Evolutionary conservation across 202 grass and related monocot species (phyloP).

Genomic region (Thinopyrum obtusiflorum): DNA sequence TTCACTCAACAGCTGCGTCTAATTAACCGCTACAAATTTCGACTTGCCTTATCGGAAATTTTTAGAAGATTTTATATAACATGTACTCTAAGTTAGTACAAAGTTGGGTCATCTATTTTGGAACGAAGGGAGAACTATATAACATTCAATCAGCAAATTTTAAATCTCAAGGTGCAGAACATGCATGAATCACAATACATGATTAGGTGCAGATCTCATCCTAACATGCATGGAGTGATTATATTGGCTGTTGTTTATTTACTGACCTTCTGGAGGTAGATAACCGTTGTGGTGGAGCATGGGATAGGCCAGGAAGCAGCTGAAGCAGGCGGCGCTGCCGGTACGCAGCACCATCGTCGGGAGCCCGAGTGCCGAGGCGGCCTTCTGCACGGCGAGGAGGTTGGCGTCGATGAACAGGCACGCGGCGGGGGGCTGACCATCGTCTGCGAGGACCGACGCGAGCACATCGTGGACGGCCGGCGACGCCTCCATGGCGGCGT

Average conservation of each 20-base stretch:
- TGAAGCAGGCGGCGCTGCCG: slow-evolving; percentile 33
- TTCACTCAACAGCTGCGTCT: too few species aligned
- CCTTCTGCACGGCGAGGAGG: slow-evolving; percentile 24
- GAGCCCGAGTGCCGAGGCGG: slow-evolving; percentile 29
- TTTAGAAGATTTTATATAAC: background rate
- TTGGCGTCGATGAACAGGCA: slow-evolving; percentile 48
- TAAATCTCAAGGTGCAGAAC: background rate
- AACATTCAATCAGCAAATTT: background rate
- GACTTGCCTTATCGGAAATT: too few species aligned
- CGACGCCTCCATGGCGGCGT: slow-evolving; percentile 36
- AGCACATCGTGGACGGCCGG: background rate
- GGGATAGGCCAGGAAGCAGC: slow-evolving; percentile 29
- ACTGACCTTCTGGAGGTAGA: slow-evolving; percentile 7
- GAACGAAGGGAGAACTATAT: too few species aligned
- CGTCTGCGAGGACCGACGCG: background rate
- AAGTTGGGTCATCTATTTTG: too few species aligned
- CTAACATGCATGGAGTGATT: too few species aligned
- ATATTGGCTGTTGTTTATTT: background rate
- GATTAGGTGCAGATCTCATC: too few species aligned
- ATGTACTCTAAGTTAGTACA: too few species aligned
- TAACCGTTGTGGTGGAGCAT: slow-evolving; percentile 47
- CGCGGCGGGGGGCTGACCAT: background rate
- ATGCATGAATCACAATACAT: too few species aligned
- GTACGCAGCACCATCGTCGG: slow-evolving; percentile 48
- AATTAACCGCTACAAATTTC: too few species aligned